Conservation (phyloP, 2,329 filamentous ascomycete species). For the Colletotrichum sojae region DNA sequence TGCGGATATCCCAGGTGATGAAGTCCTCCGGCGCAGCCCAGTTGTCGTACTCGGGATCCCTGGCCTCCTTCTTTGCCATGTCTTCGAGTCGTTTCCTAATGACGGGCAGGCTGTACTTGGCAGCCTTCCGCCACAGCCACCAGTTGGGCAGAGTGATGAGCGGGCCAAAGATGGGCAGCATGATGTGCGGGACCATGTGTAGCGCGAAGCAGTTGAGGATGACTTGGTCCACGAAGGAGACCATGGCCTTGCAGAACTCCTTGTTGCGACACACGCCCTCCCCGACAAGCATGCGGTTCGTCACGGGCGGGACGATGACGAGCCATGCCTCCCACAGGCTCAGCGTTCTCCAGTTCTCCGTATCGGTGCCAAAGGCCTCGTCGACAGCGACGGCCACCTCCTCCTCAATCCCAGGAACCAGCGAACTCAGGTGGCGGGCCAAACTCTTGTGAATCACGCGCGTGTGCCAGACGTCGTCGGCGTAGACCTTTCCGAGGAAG, state of each 20-base stretch:
- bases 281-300: conserved; percentile 60
- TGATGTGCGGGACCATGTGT: conserved; percentile 60
- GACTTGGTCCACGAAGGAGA: conserved; percentile 65
- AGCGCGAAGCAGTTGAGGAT: conserved; percentile 61
- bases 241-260: conserved; percentile 61
- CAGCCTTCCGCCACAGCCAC: conserved; percentile 61
- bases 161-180: conserved; percentile 65
- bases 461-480: conserved; percentile 55
- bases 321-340: conserved; percentile 63
- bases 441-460: conserved; percentile 61
- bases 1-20: conserved; percentile 69
- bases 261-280: conserved; percentile 56
- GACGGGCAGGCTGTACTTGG: conserved; percentile 60
- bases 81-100: conserved; percentile 64
- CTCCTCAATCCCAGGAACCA: conserved; percentile 58
- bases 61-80: conserved; percentile 57
- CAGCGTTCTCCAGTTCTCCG: conserved; percentile 53
- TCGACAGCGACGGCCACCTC: conserved; percentile 56
- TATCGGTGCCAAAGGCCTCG: conserved; percentile 51
- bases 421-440: conserved; percentile 54
- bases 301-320: conserved; percentile 58
- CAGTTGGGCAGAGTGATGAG: conserved; percentile 61
- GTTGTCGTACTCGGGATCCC: conserved; percentile 56
- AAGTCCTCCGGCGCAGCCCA: conserved; percentile 68
- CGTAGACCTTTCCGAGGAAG: conserved; percentile 55